phyloP scores from a whole-genome alignment of 768 basidiomycete species.

The Lentinula guzmanii region DNA sequence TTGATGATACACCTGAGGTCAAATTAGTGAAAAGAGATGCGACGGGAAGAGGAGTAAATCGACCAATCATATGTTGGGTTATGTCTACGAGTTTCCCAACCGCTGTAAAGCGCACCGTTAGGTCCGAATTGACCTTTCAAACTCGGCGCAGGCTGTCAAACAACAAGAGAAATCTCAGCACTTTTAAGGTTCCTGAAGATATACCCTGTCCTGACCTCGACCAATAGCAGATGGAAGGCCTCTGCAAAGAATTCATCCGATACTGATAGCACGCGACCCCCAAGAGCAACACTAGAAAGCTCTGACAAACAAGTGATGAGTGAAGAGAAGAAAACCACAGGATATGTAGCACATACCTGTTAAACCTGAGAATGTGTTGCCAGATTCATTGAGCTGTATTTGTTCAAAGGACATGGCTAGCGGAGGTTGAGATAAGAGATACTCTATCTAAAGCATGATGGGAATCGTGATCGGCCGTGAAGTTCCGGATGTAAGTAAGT shows the following conservation, averaged over 20 bases:
- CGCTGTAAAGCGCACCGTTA: constrained; percentile 89
- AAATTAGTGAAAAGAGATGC: neutral
- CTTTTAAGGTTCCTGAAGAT: neutral
- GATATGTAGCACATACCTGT: constrained; percentile 36
- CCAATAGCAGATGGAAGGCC: constrained; percentile 75
- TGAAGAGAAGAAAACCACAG: neutral
- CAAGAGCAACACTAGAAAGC: constrained; percentile 81
- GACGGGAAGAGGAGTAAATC: neutral
- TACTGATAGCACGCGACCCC: constrained; percentile 64
- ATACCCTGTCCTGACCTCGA: constrained; percentile 2
- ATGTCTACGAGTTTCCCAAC: constrained; percentile 92
- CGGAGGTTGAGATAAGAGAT: neutral
- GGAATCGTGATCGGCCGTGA: neutral
- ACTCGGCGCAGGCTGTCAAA: constrained; percentile 68
- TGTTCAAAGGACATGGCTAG: constrained; percentile 35
- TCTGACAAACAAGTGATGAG: constrained; percentile 40
- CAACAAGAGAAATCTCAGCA: neutral
- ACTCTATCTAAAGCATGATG: too few relatives aligned
- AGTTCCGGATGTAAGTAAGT: neutral
- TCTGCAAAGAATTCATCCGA: constrained; percentile 98
- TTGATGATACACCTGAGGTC: constrained; percentile 77
- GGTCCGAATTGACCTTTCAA: constrained; percentile 97
- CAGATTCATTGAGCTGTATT: constrained; percentile 42
- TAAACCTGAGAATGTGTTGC: constrained; percentile 36
- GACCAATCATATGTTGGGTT: constrained; percentile 89